These are phyloP conservation scores for Trichoderma afroharzianum DNA, from an alignment of 2,329 filamentous ascomycete genomes.

Conservation along the genomic window DNA sequence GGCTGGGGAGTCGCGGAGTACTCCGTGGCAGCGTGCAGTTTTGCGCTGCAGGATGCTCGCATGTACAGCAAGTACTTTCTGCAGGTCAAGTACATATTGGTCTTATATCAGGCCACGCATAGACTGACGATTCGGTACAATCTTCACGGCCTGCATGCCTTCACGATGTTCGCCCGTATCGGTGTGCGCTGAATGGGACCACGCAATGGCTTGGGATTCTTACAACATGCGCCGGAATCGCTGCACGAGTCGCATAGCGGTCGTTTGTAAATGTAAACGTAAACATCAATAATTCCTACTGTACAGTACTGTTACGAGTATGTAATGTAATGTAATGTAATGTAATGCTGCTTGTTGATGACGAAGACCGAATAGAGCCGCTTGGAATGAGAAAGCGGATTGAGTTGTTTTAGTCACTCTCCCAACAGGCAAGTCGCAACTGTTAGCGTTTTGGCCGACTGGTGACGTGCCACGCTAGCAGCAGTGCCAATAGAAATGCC, in stretches of 20 bases:
- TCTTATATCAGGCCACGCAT: constrained; percentile 10
- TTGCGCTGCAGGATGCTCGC: not conserved
- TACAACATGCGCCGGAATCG: not conserved
- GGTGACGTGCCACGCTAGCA: not conserved
- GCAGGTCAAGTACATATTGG: not conserved
- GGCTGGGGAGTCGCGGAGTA: not conserved
- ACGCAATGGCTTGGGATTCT: not conserved
- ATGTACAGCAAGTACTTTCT: not conserved
- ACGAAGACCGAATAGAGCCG: not conserved
- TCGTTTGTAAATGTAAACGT: not conserved
- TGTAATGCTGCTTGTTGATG: not conserved
- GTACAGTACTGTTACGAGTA: not conserved
- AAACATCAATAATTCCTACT: not conserved
- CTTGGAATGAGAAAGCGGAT: not conserved
- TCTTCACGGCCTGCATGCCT: not conserved
- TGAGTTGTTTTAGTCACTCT: not conserved
- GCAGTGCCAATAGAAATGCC: not conserved
- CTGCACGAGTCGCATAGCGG: not conserved
- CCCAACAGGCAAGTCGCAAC: not conserved
- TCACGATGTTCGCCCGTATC: not conserved
- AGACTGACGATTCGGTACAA: not conserved
- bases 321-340: too few species aligned
- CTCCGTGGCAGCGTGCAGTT: not conserved
- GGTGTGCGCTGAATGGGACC: constrained; percentile 23
- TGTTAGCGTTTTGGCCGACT: constrained; percentile 8